phyloP scores from a whole-genome alignment of 495 filamentous ascomycete species.

The Tuber indicum region DNA sequence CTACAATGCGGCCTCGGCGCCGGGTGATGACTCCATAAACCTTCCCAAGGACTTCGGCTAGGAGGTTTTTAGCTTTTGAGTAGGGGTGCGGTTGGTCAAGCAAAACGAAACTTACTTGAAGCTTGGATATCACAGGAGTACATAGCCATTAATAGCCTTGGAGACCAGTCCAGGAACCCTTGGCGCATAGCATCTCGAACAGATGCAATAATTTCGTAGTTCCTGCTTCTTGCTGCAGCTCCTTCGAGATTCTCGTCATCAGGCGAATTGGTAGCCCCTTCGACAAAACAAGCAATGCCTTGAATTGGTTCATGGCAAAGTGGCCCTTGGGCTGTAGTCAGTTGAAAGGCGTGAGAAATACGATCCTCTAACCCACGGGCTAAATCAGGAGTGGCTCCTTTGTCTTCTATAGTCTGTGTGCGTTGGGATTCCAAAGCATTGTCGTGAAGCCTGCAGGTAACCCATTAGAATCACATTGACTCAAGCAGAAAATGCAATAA shows the following conservation, averaged over 20 bases:
- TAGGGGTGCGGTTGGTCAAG: constrained; percentile 1
- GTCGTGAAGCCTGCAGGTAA: constrained; percentile 18
- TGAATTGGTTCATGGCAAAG: constrained; percentile 91
- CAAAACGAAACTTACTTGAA: constrained; percentile 56
- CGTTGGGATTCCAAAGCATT: constrained; percentile 6
- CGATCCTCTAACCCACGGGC: constrained; percentile 79
- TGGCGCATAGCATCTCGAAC: constrained; percentile 77
- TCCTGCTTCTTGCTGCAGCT: constrained; percentile 71
- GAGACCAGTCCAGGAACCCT: constrained; percentile 92
- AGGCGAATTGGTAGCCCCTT: constrained; percentile 60
- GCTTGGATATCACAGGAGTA: constrained; percentile 97
- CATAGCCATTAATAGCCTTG: constrained; percentile 91
- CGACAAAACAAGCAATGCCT: constrained; percentile 84
- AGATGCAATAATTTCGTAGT: constrained; percentile 82
- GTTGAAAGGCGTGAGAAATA: constrained; percentile 85
- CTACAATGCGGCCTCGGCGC: constrained; percentile 79
- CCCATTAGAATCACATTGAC: background rate
- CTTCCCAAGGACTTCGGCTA: constrained; percentile 85
- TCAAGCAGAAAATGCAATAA: background rate
- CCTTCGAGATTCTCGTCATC: constrained; percentile 54
- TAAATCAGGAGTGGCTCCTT: constrained; percentile 51
- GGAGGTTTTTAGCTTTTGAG: constrained; percentile 15
- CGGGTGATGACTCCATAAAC: constrained; percentile 91
- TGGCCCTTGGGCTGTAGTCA: constrained; percentile 81
- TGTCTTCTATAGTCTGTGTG: constrained; percentile 10